Percentiles rank a stretch among this genome's conserved stretches.
phyloP scores from a whole-genome alignment of 148 eudicot species.

The Fallopia convolvulus region DNA sequence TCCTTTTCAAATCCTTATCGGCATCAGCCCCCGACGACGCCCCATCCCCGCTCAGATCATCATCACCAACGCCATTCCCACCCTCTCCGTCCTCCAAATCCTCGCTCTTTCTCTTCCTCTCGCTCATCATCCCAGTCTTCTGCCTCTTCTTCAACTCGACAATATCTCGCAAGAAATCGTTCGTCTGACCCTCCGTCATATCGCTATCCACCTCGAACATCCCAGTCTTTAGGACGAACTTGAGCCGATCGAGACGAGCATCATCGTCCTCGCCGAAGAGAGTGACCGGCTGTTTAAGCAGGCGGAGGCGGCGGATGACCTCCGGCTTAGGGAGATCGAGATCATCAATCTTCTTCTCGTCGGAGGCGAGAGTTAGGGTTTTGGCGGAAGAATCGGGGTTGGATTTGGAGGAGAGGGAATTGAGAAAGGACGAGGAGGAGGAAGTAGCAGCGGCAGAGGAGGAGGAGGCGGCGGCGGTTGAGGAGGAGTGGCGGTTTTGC shows the following conservation, averaged over 20 bases:
- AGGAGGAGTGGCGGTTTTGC: constrained; percentile 17
- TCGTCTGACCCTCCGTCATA: constrained; percentile 91
- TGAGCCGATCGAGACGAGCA: constrained; percentile 68
- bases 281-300: constrained; percentile 78
- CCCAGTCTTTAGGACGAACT: constrained; percentile 70
- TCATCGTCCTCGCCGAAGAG: constrained; percentile 81
- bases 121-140: constrained; percentile 60
- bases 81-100: constrained; percentile 63
- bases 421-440: constrained; percentile 15
- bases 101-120: constrained; percentile 66
- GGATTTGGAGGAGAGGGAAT: constrained; percentile 33
- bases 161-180: constrained; percentile 86
- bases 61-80: constrained; percentile 58
- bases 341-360: constrained; percentile 69
- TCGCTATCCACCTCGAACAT: constrained; percentile 79
- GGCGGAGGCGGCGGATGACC: constrained; percentile 71
- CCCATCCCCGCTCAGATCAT: constrained; percentile 68
- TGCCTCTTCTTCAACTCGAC: constrained; percentile 87
- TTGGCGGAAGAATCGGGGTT: constrained; percentile 41
- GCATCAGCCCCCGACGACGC: constrained; percentile 56
- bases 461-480: constrained; percentile 19
- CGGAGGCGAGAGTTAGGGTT: constrained; percentile 31
- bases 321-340: constrained; percentile 62
- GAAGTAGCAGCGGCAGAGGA: constrained; percentile 3
- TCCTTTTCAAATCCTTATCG: constrained; percentile 78